phyloP scores from a whole-genome alignment of 805 yeast genomes.

The Lipomyces mesembrius region DNA sequence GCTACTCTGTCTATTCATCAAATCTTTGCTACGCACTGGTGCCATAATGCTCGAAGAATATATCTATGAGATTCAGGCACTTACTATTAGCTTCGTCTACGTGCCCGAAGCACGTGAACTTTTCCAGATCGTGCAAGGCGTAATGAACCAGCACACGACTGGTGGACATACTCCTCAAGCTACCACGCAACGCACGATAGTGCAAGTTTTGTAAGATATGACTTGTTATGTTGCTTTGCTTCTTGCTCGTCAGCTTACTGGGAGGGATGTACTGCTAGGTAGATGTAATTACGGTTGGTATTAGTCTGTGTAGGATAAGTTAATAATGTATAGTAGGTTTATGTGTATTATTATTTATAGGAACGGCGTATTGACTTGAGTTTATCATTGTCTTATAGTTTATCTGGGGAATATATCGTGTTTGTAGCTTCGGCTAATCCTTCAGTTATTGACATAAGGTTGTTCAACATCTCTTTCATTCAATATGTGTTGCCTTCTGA shows the following conservation, averaged over 20 bases:
- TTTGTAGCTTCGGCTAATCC: too few species aligned
- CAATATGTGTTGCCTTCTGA: too few species aligned
- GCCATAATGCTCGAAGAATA: constrained; percentile 28
- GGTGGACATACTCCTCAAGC: neutral
- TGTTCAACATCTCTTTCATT: too few species aligned
- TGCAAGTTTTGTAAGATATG: neutral
- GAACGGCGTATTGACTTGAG: neutral
- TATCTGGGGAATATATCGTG: neutral
- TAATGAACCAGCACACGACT: constrained; percentile 9
- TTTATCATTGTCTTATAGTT: neutral
- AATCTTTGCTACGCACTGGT: constrained; percentile 28
- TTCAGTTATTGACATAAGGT: neutral
- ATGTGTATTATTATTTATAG: neutral
- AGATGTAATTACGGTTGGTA: neutral
- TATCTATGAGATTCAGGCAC: constrained; percentile 31
- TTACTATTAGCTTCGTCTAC: constrained; percentile 27
- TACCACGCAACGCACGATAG: neutral
- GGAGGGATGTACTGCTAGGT: neutral
- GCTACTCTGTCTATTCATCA: constrained; percentile 31
- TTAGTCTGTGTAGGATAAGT: neutral
- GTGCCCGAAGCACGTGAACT: constrained; percentile 32
- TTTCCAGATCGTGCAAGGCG: constrained; percentile 26
- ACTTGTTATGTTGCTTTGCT: neutral
- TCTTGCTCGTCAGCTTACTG: neutral
- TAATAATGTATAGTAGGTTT: neutral